Percentiles rank a stretch among this genome's conserved stretches.
phyloP scores from a whole-genome alignment of 1,284 basidiomycete species.

The Puccinia horiana region DNA sequence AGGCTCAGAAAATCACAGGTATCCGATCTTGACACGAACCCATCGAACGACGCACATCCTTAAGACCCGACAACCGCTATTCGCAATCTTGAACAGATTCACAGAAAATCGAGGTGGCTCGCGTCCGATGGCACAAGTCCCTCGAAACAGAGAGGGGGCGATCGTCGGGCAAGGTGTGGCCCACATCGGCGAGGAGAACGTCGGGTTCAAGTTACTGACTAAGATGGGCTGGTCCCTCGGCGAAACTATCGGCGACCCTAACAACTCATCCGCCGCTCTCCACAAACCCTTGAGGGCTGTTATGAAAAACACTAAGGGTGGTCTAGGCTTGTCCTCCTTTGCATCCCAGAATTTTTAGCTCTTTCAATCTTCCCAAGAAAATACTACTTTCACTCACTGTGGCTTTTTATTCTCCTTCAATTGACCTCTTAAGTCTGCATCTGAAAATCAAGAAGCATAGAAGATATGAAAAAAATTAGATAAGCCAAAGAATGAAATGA shows the following conservation, averaged over 20 bases:
- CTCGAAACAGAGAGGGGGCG: constrained; percentile 14
- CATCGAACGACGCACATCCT: neutral
- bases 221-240: constrained; percentile 44
- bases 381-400: no score
- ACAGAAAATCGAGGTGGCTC: neutral
- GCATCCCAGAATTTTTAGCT: neutral
- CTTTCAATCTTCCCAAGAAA: neutral
- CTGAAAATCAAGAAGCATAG: no score
- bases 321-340: constrained; percentile 28
- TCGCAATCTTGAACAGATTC: neutral
- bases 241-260: constrained; percentile 29
- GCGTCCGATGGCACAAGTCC: neutral
- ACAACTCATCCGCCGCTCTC: constrained; percentile 18
- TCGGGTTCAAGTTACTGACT: constrained; percentile 25
- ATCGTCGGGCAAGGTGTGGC: constrained; percentile 7
- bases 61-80: neutral
- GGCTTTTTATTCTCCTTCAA: neutral
- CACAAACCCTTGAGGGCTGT: constrained; percentile 33
- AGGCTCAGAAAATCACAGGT: constrained; percentile 1
- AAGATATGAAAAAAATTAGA: no score
- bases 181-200: constrained; percentile 34
- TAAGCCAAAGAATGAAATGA: no score
- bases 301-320: constrained; percentile 26
- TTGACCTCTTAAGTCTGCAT: neutral
- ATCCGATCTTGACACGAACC: constrained; percentile 8